These are phyloP conservation scores for Trichoderma pleuroti DNA, from an alignment of 2,329 filamentous ascomycete genomes.

Conservation along the genomic window DNA sequence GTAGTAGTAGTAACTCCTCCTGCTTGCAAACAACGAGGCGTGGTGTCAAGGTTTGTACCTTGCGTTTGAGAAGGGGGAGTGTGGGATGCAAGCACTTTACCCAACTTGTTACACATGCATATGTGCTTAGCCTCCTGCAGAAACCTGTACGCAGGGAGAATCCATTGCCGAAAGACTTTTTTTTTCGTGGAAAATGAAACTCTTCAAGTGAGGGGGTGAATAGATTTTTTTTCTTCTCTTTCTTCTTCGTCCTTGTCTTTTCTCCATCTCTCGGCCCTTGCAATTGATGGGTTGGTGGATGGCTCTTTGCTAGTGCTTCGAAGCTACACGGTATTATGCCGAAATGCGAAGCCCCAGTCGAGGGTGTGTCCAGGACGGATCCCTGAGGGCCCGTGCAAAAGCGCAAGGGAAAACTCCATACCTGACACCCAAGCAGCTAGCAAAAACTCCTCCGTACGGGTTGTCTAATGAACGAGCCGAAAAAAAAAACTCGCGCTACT, in stretches of 20 bases:
- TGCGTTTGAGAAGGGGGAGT: neutral
- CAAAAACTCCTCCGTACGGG: neutral
- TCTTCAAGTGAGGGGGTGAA: neutral
- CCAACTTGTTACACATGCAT: conserved; percentile 12
- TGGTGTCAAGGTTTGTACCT: neutral
- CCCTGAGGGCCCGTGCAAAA: neutral
- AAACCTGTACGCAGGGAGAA: too few species aligned
- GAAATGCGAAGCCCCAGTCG: neutral
- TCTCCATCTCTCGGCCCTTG: neutral
- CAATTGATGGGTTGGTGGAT: neutral
- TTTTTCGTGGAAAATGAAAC: neutral
- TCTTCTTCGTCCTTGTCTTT: neutral
- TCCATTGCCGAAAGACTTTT: too few species aligned
- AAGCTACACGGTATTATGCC: neutral
- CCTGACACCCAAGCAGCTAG: too few species aligned
- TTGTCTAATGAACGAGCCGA: neutral
- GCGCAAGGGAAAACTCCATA: neutral
- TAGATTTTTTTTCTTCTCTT: neutral
- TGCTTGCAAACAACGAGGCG: neutral
- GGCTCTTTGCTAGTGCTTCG: neutral
- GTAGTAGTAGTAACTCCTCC: neutral
- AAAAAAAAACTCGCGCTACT: neutral
- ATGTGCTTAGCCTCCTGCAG: conserved; percentile 12
- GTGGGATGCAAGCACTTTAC: conserved; percentile 15
- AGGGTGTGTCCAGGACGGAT: neutral